Conservation (phyloP, 805 yeast species). For the Nakazawaea laoshanensis region DNA sequence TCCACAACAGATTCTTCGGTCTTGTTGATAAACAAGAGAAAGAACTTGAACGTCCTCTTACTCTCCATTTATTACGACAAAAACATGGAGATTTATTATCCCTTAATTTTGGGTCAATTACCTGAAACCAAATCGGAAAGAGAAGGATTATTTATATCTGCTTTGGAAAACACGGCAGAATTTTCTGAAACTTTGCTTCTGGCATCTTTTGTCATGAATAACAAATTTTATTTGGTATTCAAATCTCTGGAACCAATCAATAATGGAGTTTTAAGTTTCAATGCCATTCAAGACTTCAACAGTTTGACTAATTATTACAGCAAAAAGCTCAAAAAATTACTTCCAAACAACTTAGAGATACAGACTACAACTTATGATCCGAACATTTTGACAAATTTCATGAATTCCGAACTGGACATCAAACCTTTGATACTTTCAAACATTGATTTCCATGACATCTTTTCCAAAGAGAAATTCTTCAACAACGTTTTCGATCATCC, state of each 20-base stretch:
- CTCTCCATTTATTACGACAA: conserved; percentile 9
- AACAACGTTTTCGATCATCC: conserved; percentile 9
- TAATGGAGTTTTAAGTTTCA: conserved; percentile 6
- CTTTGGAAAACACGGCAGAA: neutral
- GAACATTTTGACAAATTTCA: conserved; percentile 1
- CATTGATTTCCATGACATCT: conserved; percentile 5
- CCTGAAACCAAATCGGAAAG: neutral
- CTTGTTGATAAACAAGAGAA: conserved; percentile 7
- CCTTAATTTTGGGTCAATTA: conserved; percentile 1
- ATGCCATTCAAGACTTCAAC: conserved; percentile 4
- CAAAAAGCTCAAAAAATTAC: neutral
- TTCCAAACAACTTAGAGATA: conserved; percentile 1
- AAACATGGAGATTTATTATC: conserved; percentile 3
- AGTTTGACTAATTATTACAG: conserved; percentile 1
- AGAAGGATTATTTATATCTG: too few relatives aligned
- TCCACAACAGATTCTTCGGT: conserved; percentile 10
- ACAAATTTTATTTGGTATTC: conserved; percentile 5
- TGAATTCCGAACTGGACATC: conserved; percentile 6
- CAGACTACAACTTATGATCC: neutral
- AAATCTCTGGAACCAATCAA: conserved; percentile 3
- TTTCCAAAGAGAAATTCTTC: conserved; percentile 8
- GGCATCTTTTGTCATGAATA: conserved; percentile 4
- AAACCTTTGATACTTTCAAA: neutral
- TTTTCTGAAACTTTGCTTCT: conserved; percentile 7
- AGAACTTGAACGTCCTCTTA: conserved; percentile 2